Base-by-base conservation (phyloP, 2,329 filamentous ascomycete genomes). In the Claviceps paspali region DNA sequence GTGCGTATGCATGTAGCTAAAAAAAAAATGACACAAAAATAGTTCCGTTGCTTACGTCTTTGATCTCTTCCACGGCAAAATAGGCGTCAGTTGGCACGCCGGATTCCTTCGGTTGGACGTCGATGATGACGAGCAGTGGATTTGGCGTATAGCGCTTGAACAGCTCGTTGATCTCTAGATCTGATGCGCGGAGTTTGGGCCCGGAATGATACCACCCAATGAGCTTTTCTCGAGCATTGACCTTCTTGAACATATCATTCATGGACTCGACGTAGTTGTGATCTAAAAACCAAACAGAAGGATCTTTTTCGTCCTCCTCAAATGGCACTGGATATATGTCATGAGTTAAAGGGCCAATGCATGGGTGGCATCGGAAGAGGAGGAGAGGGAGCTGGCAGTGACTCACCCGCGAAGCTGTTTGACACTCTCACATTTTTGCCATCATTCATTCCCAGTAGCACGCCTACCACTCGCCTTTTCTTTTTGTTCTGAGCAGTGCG, bases 161-260 rank as follows among this genome's bases (percentile, higher is more conserved):
- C 41, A 98, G 76, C 65, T 98, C 91, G 64, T 98, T 98, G 79
- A 98, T 94, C 66, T 96, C 84, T 48, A 98, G 67, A 68, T 98
- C 91, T 32, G 91, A 95, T 39, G 87, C 88, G 56, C 91, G 79
- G 53, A 98, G 71, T 70, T 96, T 98, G 28, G 91, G 91, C 29
- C 91, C 91, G 15, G 91, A 93, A 64, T 98, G 91, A 63, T 98
- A 98, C 91, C 91, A 98, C 55, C 91, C 91, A 71, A 98, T 92
- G 59, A 98, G 73, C 76, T 96, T 96, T 68, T 98, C 91, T 46
- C 84, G 73, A 43, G 91, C 91, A 67, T 98, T 98, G 70, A 98
- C 87, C 67, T 96, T 96, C 71, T 98, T 98, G 74, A 98, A 98
- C 91, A 98, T 98, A 62, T 96, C 91, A 65, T 91, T 93, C 91